Conservation (phyloP, 1,139 yeast genomes). For the Pichia sp. region DNA sequence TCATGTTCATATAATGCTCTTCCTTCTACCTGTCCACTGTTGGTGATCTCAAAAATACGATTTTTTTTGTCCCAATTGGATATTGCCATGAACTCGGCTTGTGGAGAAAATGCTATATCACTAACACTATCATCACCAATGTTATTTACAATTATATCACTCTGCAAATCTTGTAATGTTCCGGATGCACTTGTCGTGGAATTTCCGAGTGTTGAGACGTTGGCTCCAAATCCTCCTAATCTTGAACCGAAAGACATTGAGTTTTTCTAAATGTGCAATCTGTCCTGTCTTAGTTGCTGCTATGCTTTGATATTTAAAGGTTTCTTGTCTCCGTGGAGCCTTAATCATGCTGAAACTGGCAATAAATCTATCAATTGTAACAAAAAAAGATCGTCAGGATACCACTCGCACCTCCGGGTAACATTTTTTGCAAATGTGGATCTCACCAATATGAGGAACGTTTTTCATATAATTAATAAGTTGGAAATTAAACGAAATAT, state of each 20-base stretch:
- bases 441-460: not conserved
- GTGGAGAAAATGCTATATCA: constrained; percentile 91
- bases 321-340: not conserved
- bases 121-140: constrained; percentile 91
- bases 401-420: not conserved
- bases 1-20: constrained; percentile 87
- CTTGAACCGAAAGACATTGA: constrained; percentile 30
- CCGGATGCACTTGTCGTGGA: constrained; percentile 42
- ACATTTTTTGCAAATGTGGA: not conserved
- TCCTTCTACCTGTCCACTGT: constrained; percentile 70
- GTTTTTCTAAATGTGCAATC: not conserved
- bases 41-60: constrained; percentile 76
- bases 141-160: constrained; percentile 72
- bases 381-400: not conserved
- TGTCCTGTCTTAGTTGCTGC: not conserved
- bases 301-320: not conserved
- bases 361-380: not conserved
- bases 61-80: constrained; percentile 96
- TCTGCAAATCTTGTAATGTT: constrained; percentile 65
- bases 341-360: not conserved
- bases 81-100: constrained; percentile 73
- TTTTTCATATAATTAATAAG: not conserved
- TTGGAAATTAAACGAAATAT: not conserved
- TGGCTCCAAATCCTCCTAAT: constrained; percentile 29
- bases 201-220: constrained; percentile 20